Base-by-base conservation (phyloP, 305 asterid species). In the Fraxinus paxiana region DNA sequence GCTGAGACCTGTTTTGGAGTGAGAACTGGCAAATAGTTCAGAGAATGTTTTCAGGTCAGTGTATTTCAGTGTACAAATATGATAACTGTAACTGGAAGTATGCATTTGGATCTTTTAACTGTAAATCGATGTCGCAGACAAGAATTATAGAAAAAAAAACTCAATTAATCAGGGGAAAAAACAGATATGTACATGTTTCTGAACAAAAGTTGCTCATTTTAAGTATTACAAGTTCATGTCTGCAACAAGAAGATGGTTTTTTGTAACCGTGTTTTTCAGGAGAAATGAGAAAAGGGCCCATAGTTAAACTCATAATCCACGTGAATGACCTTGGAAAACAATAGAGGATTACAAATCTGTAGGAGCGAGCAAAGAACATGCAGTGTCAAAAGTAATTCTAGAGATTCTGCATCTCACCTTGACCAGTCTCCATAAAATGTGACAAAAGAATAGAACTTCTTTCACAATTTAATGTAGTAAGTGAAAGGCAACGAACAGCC, bases 401-500 rank as follows among this genome's bases (percentile, higher is more conserved):
- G 79, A 72, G 69, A 77, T 35, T 24, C 43, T 35, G 41, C 7
- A 65, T 80, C 91, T 87, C 83, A 95, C 99, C 98, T 88, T 90
- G 88, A 79, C 97, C 93, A 18, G 90, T 88, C 86, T 90, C 85
- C 92, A 92, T 81, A 89, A 90, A 95, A 83, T 89, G 92, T 54
- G 77, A 86, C 86, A 95, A 86, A 73, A 92, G 87, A 82, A 93
- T 89, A 13, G 94, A 91, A 89, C 96, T 88, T 89, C 99, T 90
- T 86, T 91, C 97, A 85, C 88, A 88, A 88, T 92, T 95, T 78
- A 93, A 82, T 28, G 97, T 91, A 71, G 90, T 83, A 43, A 95
- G 92, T 48, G 96, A 90, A 76, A 95, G 94, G 86, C 97, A 92
- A 79, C 96, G 83, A 76, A 95, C 99, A 48, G 98, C 99, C 90